Conservation (phyloP, 2,329 filamentous ascomycete species). For the Colletotrichum kahawae region DNA sequence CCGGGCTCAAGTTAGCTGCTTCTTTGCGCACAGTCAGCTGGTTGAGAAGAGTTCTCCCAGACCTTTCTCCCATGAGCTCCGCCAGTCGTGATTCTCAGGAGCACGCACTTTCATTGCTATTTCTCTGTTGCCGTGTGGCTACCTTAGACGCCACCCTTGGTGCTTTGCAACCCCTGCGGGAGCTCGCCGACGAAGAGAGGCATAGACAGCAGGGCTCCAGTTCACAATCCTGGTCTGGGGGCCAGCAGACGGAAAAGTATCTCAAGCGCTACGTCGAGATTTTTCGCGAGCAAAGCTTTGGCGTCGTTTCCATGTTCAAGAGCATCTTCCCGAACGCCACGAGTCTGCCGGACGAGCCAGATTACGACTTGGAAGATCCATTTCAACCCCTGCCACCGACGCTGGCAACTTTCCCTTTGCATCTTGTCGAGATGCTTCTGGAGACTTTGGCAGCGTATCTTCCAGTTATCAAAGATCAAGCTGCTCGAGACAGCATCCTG, state of each 20-base stretch:
- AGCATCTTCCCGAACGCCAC: slow-evolving; percentile 77
- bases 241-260: slow-evolving; percentile 93
- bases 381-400: slow-evolving; percentile 74
- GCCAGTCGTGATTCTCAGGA: slow-evolving; percentile 45
- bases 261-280: slow-evolving; percentile 96
- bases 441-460: slow-evolving; percentile 79
- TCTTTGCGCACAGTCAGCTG: slow-evolving; percentile 92
- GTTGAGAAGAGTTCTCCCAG: slow-evolving; percentile 85
- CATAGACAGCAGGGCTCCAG: slow-evolving; percentile 48
- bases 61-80: slow-evolving; percentile 51
- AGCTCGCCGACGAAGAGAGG: slow-evolving; percentile 87
- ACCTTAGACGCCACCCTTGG: slow-evolving; percentile 81
- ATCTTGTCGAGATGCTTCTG: slow-evolving; percentile 81
- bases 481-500: slow-evolving; percentile 82
- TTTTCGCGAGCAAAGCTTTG: slow-evolving; percentile 96
- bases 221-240: slow-evolving; percentile 63
- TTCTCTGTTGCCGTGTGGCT: slow-evolving; percentile 83
- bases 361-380: slow-evolving; percentile 36
- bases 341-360: not conserved
- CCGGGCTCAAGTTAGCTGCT: slow-evolving; percentile 83
- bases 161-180: slow-evolving; percentile 82
- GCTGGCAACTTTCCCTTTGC: slow-evolving; percentile 81
- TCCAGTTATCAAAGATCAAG: slow-evolving; percentile 79
- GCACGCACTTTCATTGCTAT: slow-evolving; percentile 79
- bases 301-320: slow-evolving; percentile 91